These are phyloP conservation scores for Leishmania amazonensis DNA, from an alignment of 208 protist species.

Conservation along the genomic window DNA sequence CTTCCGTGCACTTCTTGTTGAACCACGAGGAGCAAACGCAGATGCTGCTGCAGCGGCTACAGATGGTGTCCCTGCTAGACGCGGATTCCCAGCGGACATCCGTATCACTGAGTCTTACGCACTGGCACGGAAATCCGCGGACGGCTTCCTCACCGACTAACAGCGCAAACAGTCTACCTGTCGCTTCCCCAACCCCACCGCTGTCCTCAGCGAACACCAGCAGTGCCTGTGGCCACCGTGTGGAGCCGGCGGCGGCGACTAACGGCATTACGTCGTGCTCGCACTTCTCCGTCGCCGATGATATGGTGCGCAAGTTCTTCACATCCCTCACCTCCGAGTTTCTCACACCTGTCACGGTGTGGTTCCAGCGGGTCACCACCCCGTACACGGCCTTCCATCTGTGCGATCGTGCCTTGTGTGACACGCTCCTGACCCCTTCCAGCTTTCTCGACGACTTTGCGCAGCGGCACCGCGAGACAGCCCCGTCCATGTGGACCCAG, in stretches of 20 bases:
- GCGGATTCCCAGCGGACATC: constrained; percentile 57
- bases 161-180: background rate
- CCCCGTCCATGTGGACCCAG: constrained; percentile 57
- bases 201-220: background rate
- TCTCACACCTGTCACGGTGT: constrained; percentile 67
- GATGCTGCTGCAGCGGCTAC: constrained; percentile 60
- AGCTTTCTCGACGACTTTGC: constrained; percentile 74
- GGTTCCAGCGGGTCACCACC: constrained; percentile 53
- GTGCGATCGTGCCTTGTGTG: constrained; percentile 52
- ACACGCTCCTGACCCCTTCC: constrained; percentile 42
- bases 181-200: background rate
- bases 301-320: constrained; percentile 86
- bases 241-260: constrained; percentile 8
- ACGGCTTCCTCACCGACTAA: constrained; percentile 3
- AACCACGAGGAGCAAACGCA: constrained; percentile 69
- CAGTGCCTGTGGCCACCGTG: background rate
- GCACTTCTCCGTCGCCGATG: constrained; percentile 77
- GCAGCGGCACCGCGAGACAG: constrained; percentile 53
- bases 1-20: constrained; percentile 68
- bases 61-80: constrained; percentile 68
- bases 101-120: constrained; percentile 45
- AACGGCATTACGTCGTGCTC: constrained; percentile 40
- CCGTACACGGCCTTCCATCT: constrained; percentile 62
- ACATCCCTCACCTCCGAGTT: constrained; percentile 86
- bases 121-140: constrained; percentile 35